Evolutionary conservation across 192 early-diverging fungal species (phyloP).

Genomic region (Jimgerdemannia flammicorona): DNA sequence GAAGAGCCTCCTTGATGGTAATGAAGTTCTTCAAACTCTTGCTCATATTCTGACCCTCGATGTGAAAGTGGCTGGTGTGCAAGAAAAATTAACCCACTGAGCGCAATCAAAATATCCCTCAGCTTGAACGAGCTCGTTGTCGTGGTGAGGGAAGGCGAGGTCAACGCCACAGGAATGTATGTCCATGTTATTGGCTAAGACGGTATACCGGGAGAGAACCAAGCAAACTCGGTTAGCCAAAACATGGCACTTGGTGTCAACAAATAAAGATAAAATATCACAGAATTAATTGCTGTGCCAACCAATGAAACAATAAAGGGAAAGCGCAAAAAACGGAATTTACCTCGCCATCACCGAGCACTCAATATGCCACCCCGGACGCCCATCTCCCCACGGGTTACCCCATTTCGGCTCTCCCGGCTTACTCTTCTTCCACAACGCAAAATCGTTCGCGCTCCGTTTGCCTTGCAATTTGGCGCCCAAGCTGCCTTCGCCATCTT

Average conservation of each 20-base stretch:
- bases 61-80: conserved; percentile 92
- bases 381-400: conserved; percentile 89
- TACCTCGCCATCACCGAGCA: conserved; percentile 94
- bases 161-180: conserved; percentile 96
- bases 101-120: conserved; percentile 88
- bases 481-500: conserved; percentile 91
- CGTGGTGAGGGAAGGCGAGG: conserved; percentile 97
- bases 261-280: no score
- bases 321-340: background rate
- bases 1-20: conserved; percentile 86
- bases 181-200: conserved; percentile 78
- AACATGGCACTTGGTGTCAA: background rate
- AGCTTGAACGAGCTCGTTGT: conserved; percentile 95
- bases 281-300: background rate
- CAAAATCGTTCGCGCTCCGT: conserved; percentile 81
- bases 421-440: conserved; percentile 94
- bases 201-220: background rate
- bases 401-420: conserved; percentile 92
- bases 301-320: no score
- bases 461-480: conserved; percentile 64
- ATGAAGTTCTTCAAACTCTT: conserved; percentile 99
- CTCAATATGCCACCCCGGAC: conserved; percentile 99
- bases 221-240: background rate
- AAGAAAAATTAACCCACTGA: conserved; percentile 99
- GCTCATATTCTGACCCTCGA: conserved; percentile 97